phyloP scores from a whole-genome alignment of 495 filamentous ascomycete species.

The Rhizodiscina lignyota region DNA sequence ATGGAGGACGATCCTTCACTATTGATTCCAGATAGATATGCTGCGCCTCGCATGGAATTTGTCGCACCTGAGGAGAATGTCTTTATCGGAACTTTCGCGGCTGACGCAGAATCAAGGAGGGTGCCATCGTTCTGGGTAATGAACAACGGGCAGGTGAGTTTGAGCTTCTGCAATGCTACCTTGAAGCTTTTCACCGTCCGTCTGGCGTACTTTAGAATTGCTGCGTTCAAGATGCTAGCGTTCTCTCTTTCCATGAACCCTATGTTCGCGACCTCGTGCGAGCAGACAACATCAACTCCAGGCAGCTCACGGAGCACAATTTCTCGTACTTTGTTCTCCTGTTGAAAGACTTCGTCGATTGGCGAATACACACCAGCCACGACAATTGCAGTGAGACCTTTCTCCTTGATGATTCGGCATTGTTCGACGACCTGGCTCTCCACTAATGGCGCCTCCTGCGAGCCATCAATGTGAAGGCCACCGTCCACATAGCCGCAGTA shows the following conservation, averaged over 20 bases:
- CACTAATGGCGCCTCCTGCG: slow-evolving; percentile 28
- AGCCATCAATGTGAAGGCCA: slow-evolving; percentile 34
- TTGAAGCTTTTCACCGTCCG: slow-evolving; percentile 28
- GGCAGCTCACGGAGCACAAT: slow-evolving; percentile 28
- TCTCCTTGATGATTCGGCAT: slow-evolving; percentile 24
- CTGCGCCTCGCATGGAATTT: too few species aligned
- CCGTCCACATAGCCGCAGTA: slow-evolving; percentile 29
- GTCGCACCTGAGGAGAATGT: too few species aligned
- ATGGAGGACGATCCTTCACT: too few species aligned
- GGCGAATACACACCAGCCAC: slow-evolving; percentile 41
- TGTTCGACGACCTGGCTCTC: slow-evolving; percentile 26
- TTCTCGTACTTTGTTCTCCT: slow-evolving; percentile 30
- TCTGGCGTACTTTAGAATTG: slow-evolving; percentile 27
- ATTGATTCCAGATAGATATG: too few species aligned
- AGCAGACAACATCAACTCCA: slow-evolving; percentile 28
- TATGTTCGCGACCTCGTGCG: slow-evolving; percentile 28
- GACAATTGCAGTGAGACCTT: slow-evolving; percentile 33
- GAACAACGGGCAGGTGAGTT: slow-evolving; percentile 28
- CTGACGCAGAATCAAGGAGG: too few species aligned
- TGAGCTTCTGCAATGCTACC: slow-evolving; percentile 24
- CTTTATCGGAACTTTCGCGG: too few species aligned
- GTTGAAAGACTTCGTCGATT: slow-evolving; percentile 30
- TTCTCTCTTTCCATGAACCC: slow-evolving; percentile 36
- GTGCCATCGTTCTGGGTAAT: slow-evolving; percentile 38
- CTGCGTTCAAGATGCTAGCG: slow-evolving; percentile 35